Evolutionary conservation across 129 eudicot species (phyloP), one percentile per base, ranked within the genome.

Genomic region (Flaveria brownii): DNA sequence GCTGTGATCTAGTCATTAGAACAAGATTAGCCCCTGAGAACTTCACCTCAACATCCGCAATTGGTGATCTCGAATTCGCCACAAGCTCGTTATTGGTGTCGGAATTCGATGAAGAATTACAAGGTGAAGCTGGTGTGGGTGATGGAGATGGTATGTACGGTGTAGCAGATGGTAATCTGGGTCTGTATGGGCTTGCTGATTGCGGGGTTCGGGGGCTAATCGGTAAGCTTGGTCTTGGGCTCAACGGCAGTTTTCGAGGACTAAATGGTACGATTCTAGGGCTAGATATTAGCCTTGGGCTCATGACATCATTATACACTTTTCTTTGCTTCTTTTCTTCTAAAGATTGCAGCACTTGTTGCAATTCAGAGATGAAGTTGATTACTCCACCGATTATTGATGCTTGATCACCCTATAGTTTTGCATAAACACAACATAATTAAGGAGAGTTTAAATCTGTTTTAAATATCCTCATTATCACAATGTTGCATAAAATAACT

Each of bases 351-450:
- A 88, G 80, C 45, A 93, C 80, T 82, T 93, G 98, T 69, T 93
- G 98, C 68, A 93, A 20, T 71, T 93, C 98, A 23, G 68, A 87
- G 25, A 93, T 93, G 86, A 90, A 93, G 26, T 90, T 80, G 54
- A 91, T 91, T 16, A 93, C 98, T n/a, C 98, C 98, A 9, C 93
- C 98, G 15, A 93, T 89, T 43, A 93, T 90, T 49, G 98, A 93
- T 52, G 98, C 98, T 87, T 93, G 98, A 78, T 93, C 98, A 28
- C 97, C 97, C 97, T 93, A 59, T 22, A 28, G 15, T 55, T 77
- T 77, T 33, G 67, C 46, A 68, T 9, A 77, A 45, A 67, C 59
- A 78, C 39, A 33, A 5, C 7, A 33, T 33, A 6, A 5, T 33
- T 33, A 33, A 33, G 39, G 39, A 33, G 39, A 33, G 39, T 33